Conservation (phyloP, 768 basidiomycete genomes). For the Mycena chlorophos region DNA sequence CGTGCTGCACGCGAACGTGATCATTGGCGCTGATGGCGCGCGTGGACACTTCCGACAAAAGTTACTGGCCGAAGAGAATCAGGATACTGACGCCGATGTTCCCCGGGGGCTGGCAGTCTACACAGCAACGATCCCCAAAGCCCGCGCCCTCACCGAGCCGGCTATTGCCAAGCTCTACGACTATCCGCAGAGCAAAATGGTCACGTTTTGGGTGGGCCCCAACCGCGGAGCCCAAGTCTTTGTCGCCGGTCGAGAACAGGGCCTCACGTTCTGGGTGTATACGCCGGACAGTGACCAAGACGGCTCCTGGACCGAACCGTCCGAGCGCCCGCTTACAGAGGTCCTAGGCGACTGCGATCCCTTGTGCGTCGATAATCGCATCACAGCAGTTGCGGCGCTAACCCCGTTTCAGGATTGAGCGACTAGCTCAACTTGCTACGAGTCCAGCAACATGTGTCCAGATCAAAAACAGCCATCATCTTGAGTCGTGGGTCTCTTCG, state of each 20-base stretch:
- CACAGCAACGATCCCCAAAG: not conserved
- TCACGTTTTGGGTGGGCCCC: constrained; percentile 1
- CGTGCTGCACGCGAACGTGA: not conserved
- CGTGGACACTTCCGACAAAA: constrained; percentile 1
- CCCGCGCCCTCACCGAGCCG: not conserved
- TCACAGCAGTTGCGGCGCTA: not conserved
- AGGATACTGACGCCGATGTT: not conserved
- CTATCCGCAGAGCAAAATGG: constrained; percentile 1
- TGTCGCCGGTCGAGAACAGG: not conserved
- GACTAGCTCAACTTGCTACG: not conserved
- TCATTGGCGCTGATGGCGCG: constrained; percentile 15
- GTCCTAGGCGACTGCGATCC: not conserved
- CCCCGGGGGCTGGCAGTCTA: constrained; percentile 3
- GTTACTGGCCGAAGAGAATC: not conserved
- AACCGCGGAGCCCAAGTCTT: constrained; percentile 11
- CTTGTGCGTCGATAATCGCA: not conserved
- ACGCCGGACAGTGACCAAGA: not conserved
- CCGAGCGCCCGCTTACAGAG: not conserved
- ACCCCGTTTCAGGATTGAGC: not conserved
- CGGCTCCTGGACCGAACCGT: not conserved
- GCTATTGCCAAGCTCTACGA: not conserved
- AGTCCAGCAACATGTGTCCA: not conserved
- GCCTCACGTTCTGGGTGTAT: not conserved
- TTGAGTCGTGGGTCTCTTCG: not conserved
- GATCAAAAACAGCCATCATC: constrained; percentile 1